Base-by-base conservation (phyloP, 2,329 filamentous ascomycete genomes). In the Phoma sp. region DNA sequence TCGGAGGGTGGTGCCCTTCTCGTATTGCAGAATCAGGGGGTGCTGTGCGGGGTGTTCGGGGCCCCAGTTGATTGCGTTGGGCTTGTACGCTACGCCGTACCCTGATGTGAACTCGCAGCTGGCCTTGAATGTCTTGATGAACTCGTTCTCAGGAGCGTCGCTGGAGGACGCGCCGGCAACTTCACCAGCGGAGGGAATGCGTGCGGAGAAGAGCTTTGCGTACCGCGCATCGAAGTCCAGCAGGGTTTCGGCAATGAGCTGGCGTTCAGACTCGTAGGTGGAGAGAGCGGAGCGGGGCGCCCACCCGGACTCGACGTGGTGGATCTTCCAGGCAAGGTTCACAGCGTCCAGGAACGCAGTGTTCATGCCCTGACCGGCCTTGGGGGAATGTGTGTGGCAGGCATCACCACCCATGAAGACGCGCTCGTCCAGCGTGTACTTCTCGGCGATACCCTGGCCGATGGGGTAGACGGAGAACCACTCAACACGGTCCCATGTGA, bases 271-370 rank as follows among this genome's bases (percentile, higher is more conserved):
- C 77, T 97, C 91, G 74, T 97, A 98, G 0, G 93, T 95, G 58
- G 87, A 85, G 45, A 98, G 83, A 17, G 95, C 82, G 3, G 85
- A 84, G 57, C 90, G 88, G 27, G 87, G 78, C 1, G 92, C 91
- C 63, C 96, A 91, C 12, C 92, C 92, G 24, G 84, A 82, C 72
- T 96, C 92, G 9, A 97, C 94, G 32, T 90, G 87, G 72, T 96
- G 93, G 46, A 97, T 90, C 80, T 98, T 98, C 93, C 93, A 98
- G 7, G 93, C 93, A 36, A 98, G 81, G 74, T 97, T 98, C 57
- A 92, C 85, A 0, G 92, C 92, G 67, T 82, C 80, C 43, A 82
- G 75, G 75, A 84, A 84, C 21, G 84, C 80, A 61, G 84, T 85
- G 76, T 85, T 85, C 82, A 84, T 87, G 53, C 85, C 85, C 66